Conservation (phyloP, 164 flowering plant species). For the Berberis thunbergii region DNA sequence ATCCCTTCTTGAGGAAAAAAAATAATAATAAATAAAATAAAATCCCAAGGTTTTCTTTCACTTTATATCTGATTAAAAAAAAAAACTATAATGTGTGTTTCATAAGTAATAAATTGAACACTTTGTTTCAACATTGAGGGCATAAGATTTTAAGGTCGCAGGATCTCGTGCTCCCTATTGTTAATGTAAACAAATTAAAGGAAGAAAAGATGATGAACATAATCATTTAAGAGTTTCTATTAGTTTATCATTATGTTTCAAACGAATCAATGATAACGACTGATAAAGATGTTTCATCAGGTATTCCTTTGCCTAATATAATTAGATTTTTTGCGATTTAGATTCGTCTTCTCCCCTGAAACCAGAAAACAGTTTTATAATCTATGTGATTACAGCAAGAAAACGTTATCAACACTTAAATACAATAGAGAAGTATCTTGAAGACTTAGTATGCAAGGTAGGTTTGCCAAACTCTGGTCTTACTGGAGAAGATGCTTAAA, state of each 20-base stretch:
- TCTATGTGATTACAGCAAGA: slow-evolving; percentile 9
- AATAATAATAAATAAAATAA: too few relatives aligned
- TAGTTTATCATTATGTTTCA: neutral
- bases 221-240: neutral
- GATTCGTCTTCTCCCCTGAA: neutral
- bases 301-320: neutral
- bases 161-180: too few relatives aligned
- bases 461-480: slow-evolving; percentile 5
- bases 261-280: too few relatives aligned
- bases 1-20: too few relatives aligned
- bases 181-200: too few relatives aligned
- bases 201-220: neutral
- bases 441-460: slow-evolving; percentile 4
- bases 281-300: too few relatives aligned
- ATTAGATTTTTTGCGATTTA: neutral
- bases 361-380: neutral
- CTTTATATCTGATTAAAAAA: too few relatives aligned
- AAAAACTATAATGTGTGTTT: too few relatives aligned
- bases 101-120: too few relatives aligned
- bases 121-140: too few relatives aligned
- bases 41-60: too few relatives aligned
- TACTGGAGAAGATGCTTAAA: slow-evolving; percentile 10
- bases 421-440: neutral
- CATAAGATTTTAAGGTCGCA: too few relatives aligned
- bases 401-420: neutral